Conservation (phyloP, 2,329 filamentous ascomycete species). For the Scolecobasidium constrictum region DNA sequence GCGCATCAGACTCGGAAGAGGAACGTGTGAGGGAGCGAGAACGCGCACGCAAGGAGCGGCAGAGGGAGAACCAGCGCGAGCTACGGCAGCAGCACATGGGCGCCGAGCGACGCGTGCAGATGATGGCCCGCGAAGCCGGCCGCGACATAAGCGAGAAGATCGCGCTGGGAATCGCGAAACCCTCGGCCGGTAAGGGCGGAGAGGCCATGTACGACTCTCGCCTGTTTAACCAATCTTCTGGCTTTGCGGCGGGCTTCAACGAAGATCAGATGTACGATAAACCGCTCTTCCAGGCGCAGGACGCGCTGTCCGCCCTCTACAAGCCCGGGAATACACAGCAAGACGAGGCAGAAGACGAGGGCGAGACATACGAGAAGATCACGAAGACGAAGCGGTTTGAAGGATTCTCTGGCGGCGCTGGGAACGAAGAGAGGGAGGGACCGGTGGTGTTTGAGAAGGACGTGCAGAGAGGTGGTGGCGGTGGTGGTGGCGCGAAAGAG, state of each 20-base stretch:
- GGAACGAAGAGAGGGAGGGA: slow-evolving; percentile 68
- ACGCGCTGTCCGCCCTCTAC: slow-evolving; percentile 91
- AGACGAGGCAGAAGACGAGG: slow-evolving; percentile 69
- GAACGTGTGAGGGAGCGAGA: slow-evolving; percentile 69
- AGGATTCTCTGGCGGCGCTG: slow-evolving; percentile 83
- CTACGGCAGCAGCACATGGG: slow-evolving; percentile 93
- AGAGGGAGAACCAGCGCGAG: slow-evolving; percentile 77
- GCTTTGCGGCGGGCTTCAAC: slow-evolving; percentile 87
- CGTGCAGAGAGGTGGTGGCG: slow-evolving; percentile 25
- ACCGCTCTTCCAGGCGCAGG: slow-evolving; percentile 88
- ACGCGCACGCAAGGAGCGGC: slow-evolving; percentile 63
- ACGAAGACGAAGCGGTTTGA: slow-evolving; percentile 76
- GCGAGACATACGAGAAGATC: slow-evolving; percentile 76
- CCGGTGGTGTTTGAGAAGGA: slow-evolving; percentile 97
- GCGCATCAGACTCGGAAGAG: slow-evolving; percentile 28
- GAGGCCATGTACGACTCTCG: slow-evolving; percentile 97
- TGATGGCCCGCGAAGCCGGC: slow-evolving; percentile 90
- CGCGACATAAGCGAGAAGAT: slow-evolving; percentile 97
- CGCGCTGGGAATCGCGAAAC: slow-evolving; percentile 86
- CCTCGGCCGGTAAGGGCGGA: slow-evolving; percentile 68
- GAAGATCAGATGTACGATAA: slow-evolving; percentile 98
- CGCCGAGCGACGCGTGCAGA: slow-evolving; percentile 78
- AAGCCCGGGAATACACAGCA: slow-evolving; percentile 61
- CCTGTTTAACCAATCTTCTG: slow-evolving; percentile 86
- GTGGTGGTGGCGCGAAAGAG: background rate